These are phyloP conservation scores for Xerocomus nothofagi DNA, from an alignment of 1,284 basidiomycete species.

Conservation along the genomic window DNA sequence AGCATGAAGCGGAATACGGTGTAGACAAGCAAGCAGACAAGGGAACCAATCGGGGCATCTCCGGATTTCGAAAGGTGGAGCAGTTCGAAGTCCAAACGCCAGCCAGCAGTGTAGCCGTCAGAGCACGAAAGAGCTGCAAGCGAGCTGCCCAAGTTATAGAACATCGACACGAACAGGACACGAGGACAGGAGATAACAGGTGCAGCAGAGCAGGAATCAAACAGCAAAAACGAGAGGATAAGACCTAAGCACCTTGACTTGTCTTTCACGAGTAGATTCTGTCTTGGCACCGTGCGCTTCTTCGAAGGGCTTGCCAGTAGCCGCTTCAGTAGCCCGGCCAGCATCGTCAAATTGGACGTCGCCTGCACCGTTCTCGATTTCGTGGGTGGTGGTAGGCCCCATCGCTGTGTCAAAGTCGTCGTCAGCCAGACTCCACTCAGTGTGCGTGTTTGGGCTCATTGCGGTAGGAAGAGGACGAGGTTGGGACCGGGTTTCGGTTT, in stretches of 20 bases:
- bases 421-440: constrained; percentile 56
- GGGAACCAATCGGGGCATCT: constrained; percentile 14
- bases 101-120: constrained; percentile 24
- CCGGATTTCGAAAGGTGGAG: constrained; percentile 21
- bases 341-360: constrained; percentile 32
- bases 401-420: constrained; percentile 48
- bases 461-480: constrained; percentile 11
- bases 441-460: constrained; percentile 30
- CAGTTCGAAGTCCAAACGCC: constrained; percentile 20
- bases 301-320: constrained; percentile 38
- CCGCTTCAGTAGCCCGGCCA: constrained; percentile 25
- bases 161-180: constrained; percentile 26
- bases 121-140: constrained; percentile 17
- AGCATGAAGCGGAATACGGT: constrained; percentile 22
- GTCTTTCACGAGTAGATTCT: constrained; percentile 66
- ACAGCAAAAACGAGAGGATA: constrained; percentile 44
- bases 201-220: constrained; percentile 28
- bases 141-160: constrained; percentile 18
- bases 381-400: constrained; percentile 40
- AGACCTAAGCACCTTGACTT: constrained; percentile 87
- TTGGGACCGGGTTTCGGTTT: not conserved
- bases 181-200: constrained; percentile 22
- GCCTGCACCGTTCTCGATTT: constrained; percentile 25
- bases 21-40: constrained; percentile 28
- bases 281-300: constrained; percentile 37